These are phyloP conservation scores for Rutstroemia sp. DNA, from an alignment of 2,329 filamentous ascomycete genomes.

Conservation along the genomic window DNA sequence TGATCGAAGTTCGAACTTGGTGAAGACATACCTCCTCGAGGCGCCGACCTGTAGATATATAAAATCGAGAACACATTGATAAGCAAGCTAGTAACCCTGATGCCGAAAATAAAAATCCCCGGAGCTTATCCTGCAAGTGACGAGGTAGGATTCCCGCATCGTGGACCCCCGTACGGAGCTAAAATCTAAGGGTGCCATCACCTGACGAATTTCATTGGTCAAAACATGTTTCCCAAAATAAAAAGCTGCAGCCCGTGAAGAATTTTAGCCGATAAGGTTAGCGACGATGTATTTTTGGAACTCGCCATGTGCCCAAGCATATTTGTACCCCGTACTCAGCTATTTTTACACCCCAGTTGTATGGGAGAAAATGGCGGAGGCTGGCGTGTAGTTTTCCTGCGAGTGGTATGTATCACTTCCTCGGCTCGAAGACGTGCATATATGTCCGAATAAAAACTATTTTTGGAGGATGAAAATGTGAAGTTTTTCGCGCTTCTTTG, in stretches of 20 bases:
- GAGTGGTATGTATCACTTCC: too few relatives aligned
- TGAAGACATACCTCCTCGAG: neutral
- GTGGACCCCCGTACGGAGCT: neutral
- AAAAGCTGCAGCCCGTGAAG: neutral
- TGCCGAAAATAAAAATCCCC: constrained; percentile 2
- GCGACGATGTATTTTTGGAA: neutral
- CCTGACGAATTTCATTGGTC: neutral
- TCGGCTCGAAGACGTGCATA: too few relatives aligned
- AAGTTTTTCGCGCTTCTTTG: too few relatives aligned
- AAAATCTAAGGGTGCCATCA: neutral
- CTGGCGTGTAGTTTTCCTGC: too few relatives aligned
- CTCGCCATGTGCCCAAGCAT: too few relatives aligned
- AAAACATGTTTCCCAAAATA: neutral
- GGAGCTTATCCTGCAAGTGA: too few relatives aligned
- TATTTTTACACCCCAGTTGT: too few relatives aligned
- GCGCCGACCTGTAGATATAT: neutral
- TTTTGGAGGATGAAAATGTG: too few relatives aligned
- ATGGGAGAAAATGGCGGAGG: too few relatives aligned
- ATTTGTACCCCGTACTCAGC: too few relatives aligned
- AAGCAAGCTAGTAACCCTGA: neutral
- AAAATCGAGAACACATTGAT: neutral
- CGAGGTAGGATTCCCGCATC: neutral
- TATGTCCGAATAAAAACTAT: too few relatives aligned
- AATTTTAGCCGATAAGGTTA: neutral
- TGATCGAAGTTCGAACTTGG: neutral